These are phyloP conservation scores for Phytopythium kandeliae DNA, from an alignment of 352 stramenopile species.

Conservation along the genomic window DNA sequence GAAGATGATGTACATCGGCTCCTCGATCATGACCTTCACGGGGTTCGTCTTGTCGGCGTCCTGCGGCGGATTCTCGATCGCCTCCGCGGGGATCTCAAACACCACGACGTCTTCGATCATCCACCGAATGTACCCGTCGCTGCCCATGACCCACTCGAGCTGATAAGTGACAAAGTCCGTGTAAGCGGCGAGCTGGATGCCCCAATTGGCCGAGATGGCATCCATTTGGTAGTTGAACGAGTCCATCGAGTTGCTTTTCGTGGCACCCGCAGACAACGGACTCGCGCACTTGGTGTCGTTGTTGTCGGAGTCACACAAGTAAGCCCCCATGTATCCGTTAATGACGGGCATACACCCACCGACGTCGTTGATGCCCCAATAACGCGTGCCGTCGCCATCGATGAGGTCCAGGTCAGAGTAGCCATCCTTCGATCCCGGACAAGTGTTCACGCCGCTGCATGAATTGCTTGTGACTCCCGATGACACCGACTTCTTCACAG, in stretches of 20 bases:
- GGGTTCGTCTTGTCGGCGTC: slow-evolving; percentile 37
- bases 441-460: slow-evolving; percentile 38
- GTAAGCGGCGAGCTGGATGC: slow-evolving; percentile 53
- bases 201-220: slow-evolving; percentile 71
- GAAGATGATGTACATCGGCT: slow-evolving; percentile 92
- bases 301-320: slow-evolving; percentile 56
- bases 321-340: slow-evolving; percentile 62
- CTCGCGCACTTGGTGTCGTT: slow-evolving; percentile 23
- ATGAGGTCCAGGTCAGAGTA: slow-evolving; percentile 13
- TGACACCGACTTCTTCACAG: slow-evolving; percentile 21
- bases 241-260: slow-evolving; percentile 52
- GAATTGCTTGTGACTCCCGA: slow-evolving; percentile 39
- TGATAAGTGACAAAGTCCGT: slow-evolving; percentile 57
- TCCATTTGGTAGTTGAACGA: slow-evolving; percentile 77
- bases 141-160: slow-evolving; percentile 65
- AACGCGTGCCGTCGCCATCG: slow-evolving; percentile 17
- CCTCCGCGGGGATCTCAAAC: slow-evolving; percentile 52
- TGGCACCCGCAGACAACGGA: slow-evolving; percentile 25
- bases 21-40: slow-evolving; percentile 67
- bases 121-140: slow-evolving; percentile 61
- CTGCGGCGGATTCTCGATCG: slow-evolving; percentile 50
- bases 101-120: slow-evolving; percentile 51
- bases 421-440: slow-evolving; percentile 38
- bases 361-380: slow-evolving; percentile 64
- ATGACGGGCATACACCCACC: slow-evolving; percentile 57